A percentile compares a stretch with the other conserved stretches of the same genome.
These are phyloP conservation scores for Cadophora sp. DNA, from an alignment of 2,329 filamentous ascomycete species.

Conservation along the genomic window DNA sequence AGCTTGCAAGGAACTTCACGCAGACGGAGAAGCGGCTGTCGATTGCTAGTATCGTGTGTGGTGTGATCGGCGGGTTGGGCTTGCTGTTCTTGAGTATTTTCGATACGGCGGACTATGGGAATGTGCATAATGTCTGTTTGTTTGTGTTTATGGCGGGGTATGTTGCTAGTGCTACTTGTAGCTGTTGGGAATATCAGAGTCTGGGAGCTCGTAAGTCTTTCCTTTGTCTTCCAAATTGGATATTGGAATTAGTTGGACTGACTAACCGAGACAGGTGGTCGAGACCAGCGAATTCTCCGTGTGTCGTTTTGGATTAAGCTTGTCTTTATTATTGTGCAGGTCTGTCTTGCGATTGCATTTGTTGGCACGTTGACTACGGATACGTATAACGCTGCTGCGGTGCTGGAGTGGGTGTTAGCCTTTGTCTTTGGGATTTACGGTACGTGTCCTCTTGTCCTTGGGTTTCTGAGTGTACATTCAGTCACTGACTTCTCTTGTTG, in stretches of 20 bases:
- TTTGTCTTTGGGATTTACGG: conserved; percentile 8
- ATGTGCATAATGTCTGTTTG: conserved; percentile 3
- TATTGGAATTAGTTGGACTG: neutral
- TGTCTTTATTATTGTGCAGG: neutral
- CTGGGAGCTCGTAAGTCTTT: neutral
- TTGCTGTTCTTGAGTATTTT: conserved; percentile 8
- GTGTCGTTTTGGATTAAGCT: conserved; percentile 8
- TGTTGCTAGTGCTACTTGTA: conserved; percentile 7
- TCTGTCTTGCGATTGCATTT: conserved; percentile 1
- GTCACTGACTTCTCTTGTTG: neutral
- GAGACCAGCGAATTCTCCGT: neutral
- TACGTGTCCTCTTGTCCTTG: neutral
- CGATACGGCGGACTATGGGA: conserved; percentile 1
- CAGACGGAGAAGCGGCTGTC: conserved; percentile 11
- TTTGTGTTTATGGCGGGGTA: conserved; percentile 9
- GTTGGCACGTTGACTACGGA: neutral
- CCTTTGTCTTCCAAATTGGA: neutral
- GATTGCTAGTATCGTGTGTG: conserved; percentile 4
- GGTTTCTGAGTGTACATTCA: neutral
- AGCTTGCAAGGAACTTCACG: neutral
- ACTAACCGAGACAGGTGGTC: conserved; percentile 2
- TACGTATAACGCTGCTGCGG: conserved; percentile 5
- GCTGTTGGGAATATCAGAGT: conserved; percentile 14
- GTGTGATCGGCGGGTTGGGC: neutral
- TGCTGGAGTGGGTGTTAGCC: neutral